A percentile compares a stretch with the other conserved stretches of the same genome.
These are phyloP conservation scores for Ceratobasidium sp. DNA, from an alignment of 1,284 basidiomycete species.

Conservation along the genomic window DNA sequence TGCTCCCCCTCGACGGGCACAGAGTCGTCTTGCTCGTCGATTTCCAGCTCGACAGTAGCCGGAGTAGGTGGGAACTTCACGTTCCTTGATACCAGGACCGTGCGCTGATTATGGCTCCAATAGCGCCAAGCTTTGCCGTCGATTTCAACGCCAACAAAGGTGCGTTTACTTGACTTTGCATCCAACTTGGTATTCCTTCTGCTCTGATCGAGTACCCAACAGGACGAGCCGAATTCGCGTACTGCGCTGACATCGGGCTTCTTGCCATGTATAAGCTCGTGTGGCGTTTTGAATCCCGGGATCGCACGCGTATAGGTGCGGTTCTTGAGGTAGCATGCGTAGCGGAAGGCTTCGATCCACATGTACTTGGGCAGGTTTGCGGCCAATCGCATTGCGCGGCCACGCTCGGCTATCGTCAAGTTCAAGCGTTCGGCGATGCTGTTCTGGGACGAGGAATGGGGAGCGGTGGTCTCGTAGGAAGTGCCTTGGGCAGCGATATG, in stretches of 20 bases:
- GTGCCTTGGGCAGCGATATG: slow-evolving; percentile 39
- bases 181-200: slow-evolving; percentile 4
- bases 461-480: slow-evolving; percentile 40
- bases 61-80: slow-evolving; percentile 15
- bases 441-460: slow-evolving; percentile 48
- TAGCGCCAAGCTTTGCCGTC: slow-evolving; percentile 12
- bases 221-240: slow-evolving; percentile 7
- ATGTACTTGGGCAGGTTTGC: slow-evolving; percentile 33
- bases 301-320: slow-evolving; percentile 46
- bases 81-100: slow-evolving; percentile 5
- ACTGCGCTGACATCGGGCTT: slow-evolving; percentile 52
- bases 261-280: slow-evolving; percentile 50
- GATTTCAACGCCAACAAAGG: slow-evolving; percentile 8
- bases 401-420: slow-evolving; percentile 27
- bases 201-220: slow-evolving; percentile 29
- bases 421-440: slow-evolving; percentile 48
- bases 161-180: slow-evolving; percentile 28
- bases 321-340: slow-evolving; percentile 43
- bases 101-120: slow-evolving; percentile 19
- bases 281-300: slow-evolving; percentile 48
- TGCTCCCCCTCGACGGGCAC: slow-evolving; percentile 16
- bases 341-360: slow-evolving; percentile 43
- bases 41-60: not conserved
- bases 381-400: slow-evolving; percentile 35
- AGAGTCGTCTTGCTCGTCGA: not conserved